Evolutionary conservation across 257 asterid genomes (phyloP), one percentile per base, ranked within the genome.

Genomic region (Gentiana dahurica): DNA sequence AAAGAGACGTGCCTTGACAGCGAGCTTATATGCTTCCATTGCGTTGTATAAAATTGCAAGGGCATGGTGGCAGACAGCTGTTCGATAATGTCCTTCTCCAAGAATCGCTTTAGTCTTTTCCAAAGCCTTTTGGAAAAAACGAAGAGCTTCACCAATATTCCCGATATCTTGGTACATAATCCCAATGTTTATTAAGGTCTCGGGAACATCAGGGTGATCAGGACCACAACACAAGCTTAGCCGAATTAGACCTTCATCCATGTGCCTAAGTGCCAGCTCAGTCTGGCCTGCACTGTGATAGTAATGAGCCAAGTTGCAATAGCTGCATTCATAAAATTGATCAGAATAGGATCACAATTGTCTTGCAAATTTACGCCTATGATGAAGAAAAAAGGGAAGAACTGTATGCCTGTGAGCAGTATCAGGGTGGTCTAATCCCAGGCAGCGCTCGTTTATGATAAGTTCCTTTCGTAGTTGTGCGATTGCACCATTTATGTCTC

Each of bases 31-130:
- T 45, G 87, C 89, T 52, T 95, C 95, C 91, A 92, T 88, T 57
- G 84, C 85, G 68, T 92, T 88, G 55, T 80, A 88, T 12, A 95
- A 94, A 60, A 92, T 88, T 35, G 99, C 95, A 68, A 92, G 57
- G 59, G 99, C 97, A 78, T 92, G 99, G 77, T 88, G 85, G 75
- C 97, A 87, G n/a, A 85, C 95, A 35, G 99, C 99, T 59, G 99
- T 92, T 74, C 88, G 98, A 73, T 88, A 88, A 59, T 92, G 97
- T 60, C 85, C 97, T 77, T 80, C 82, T 61, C 98, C 98, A 12
- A 92, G 69, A 61, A 92, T 80, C 57, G 88, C 77, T 69, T 85
- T 85, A 44, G 88, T 92, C 82, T 81, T 87, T 41, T 85, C 83
- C 83, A 87, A 69, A 47, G 98, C 98, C 75, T 85, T 96, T 78